A percentile compares a stretch with the other conserved stretches of the same genome.
Conservation (phyloP, 257 asterid genomes). For the Solanum medicagineum region DNA sequence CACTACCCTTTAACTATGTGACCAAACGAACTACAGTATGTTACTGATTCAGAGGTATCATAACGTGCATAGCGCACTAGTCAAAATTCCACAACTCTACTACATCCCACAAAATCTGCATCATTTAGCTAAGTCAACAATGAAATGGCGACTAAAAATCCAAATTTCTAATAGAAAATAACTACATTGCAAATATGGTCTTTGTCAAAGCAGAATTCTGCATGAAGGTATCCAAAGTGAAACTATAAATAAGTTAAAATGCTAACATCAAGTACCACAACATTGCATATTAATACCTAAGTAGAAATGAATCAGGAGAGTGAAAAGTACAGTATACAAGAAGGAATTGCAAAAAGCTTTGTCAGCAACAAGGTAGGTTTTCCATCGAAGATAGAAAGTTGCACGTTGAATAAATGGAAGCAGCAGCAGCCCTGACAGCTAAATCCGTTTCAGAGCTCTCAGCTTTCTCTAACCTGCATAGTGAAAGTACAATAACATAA, state of each 20-base stretch:
- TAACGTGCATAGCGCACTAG: background rate
- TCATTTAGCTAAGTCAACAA: background rate
- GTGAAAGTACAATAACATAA: background rate
- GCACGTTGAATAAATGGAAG: constrained; percentile 91
- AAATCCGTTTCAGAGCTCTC: constrained; percentile 40
- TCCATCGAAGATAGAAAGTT: constrained; percentile 52
- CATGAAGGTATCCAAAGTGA: background rate
- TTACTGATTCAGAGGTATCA: background rate
- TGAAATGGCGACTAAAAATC: background rate
- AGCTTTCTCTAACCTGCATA: constrained; percentile 34
- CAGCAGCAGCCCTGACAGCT: constrained; percentile 82
- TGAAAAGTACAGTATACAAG: background rate
- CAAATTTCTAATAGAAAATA: background rate
- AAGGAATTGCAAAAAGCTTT: background rate
- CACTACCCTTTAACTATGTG: background rate
- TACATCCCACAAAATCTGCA: background rate
- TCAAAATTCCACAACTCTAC: background rate
- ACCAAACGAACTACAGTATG: background rate
- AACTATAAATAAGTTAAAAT: background rate
- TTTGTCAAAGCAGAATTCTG: background rate
- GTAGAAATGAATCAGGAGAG: background rate
- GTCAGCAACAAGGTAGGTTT: constrained; percentile 33
- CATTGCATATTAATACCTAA: background rate
- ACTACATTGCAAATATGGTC: background rate
- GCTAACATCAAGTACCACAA: background rate